Evolutionary conservation across 2,329 filamentous ascomycete species (phyloP).

Genomic region (Chrysosporium queenslandicum): DNA sequence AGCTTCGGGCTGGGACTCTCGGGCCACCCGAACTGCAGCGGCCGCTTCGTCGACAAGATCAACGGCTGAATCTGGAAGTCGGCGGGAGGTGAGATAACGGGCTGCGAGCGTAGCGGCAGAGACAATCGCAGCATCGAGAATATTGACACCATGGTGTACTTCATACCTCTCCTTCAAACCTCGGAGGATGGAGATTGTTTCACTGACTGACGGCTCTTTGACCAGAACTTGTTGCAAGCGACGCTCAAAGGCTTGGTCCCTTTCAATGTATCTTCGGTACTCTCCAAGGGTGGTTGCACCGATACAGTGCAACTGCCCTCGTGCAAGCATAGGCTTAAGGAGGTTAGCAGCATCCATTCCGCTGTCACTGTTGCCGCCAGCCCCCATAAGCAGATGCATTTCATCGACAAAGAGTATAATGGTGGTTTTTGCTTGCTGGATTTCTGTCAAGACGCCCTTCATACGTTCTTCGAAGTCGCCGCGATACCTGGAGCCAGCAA

Average conservation of each 20-base stretch:
- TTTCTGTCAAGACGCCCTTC: slow-evolving; percentile 98
- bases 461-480: slow-evolving; percentile 98
- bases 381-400: slow-evolving; percentile 97
- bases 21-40: slow-evolving; percentile 86
- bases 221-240: slow-evolving; percentile 97
- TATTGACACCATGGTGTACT: slow-evolving; percentile 94
- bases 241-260: slow-evolving; percentile 94
- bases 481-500: slow-evolving; percentile 95
- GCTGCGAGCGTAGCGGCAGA: slow-evolving; percentile 83
- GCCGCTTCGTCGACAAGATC: slow-evolving; percentile 94
- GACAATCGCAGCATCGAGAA: slow-evolving; percentile 87
- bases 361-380: slow-evolving; percentile 84
- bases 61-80: slow-evolving; percentile 91
- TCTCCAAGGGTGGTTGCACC: slow-evolving; percentile 91
- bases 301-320: slow-evolving; percentile 94
- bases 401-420: slow-evolving; percentile 98
- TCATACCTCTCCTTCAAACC: slow-evolving; percentile 97
- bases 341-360: slow-evolving; percentile 98
- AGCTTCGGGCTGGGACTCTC: slow-evolving; percentile 92
- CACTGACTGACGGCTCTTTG: slow-evolving; percentile 78
- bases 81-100: slow-evolving; percentile 80
- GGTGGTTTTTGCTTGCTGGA: slow-evolving; percentile 86
- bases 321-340: slow-evolving; percentile 94
- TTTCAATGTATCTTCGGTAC: slow-evolving; percentile 98
- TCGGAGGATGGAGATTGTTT: slow-evolving; percentile 96